Evolutionary conservation across 2,329 filamentous ascomycete species (phyloP).

Genomic region (Bipolaris sorokiniana): DNA sequence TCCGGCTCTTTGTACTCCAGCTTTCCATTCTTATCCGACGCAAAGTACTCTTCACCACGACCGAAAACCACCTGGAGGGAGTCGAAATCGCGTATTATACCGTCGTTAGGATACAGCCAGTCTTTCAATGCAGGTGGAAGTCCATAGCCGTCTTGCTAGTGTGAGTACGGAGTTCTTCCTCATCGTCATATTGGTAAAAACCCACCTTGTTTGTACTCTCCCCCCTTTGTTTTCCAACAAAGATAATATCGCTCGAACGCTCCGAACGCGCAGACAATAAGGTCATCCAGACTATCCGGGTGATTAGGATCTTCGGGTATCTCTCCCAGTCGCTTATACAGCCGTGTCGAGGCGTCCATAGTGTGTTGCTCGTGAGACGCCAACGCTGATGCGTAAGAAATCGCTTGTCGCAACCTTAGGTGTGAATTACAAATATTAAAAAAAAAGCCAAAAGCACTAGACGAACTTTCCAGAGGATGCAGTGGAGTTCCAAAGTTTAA

Average conservation of each 20-base stretch:
- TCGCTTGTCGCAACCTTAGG: neutral
- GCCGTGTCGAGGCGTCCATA: constrained; percentile 41
- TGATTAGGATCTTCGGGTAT: constrained; percentile 40
- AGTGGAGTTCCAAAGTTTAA: neutral
- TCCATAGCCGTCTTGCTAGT: constrained; percentile 41
- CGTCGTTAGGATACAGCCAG: constrained; percentile 45
- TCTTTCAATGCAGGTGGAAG: constrained; percentile 40
- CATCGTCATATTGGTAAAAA: neutral
- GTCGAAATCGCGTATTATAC: constrained; percentile 39
- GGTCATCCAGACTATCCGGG: constrained; percentile 46
- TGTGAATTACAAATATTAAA: neutral
- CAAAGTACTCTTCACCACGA: constrained; percentile 50
- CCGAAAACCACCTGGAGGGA: constrained; percentile 50
- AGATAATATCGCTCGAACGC: constrained; percentile 51
- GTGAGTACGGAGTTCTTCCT: neutral
- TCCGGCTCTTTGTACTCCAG: constrained; percentile 46
- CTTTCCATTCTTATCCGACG: constrained; percentile 48
- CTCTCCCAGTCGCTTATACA: constrained; percentile 41
- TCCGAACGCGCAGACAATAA: constrained; percentile 49
- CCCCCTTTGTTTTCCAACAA: constrained; percentile 47
- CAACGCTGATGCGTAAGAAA: neutral
- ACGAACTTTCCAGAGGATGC: neutral
- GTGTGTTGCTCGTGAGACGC: neutral
- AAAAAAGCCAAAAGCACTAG: neutral
- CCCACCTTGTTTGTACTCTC: constrained; percentile 47